These are phyloP conservation scores for Cryptosporidium meleagridis DNA, from an alignment of 169 alveolate species.

Conservation along the genomic window DNA sequence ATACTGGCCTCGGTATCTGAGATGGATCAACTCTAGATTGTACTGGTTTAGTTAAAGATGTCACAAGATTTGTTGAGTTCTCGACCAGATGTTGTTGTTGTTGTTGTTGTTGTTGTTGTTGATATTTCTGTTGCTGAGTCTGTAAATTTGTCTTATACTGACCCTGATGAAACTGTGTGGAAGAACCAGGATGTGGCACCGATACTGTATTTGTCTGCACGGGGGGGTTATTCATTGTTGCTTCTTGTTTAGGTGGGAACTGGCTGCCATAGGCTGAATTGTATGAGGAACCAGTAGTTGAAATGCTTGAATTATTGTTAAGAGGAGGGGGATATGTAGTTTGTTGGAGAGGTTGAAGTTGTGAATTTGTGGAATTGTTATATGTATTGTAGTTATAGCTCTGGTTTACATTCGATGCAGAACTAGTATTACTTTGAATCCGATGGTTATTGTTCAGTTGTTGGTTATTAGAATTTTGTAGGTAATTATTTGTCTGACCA, in stretches of 20 bases:
- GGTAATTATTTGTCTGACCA: slow-evolving; percentile 2
- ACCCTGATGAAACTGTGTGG: neutral
- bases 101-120: neutral
- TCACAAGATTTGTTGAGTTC: slow-evolving; percentile 1
- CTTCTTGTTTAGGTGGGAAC: neutral
- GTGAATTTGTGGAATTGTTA: neutral
- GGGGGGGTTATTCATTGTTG: neutral
- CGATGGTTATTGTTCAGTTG: neutral
- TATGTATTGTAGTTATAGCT: neutral
- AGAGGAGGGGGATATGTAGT: neutral
- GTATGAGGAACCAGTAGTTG: neutral
- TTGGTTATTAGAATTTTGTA: neutral
- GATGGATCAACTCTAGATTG: slow-evolving; percentile 74
- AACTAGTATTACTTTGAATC: neutral
- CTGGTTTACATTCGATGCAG: neutral
- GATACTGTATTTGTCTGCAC: neutral
- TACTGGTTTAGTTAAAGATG: slow-evolving; percentile 58
- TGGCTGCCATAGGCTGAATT: neutral
- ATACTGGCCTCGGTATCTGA: slow-evolving; percentile 67
- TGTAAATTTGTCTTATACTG: neutral
- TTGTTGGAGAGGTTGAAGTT: neutral
- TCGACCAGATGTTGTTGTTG: neutral
- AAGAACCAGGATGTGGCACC: neutral
- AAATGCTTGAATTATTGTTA: neutral
- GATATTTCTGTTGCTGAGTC: neutral